These are phyloP conservation scores for Heimioporus punctisporus DNA, from an alignment of 1,284 basidiomycete species.

Conservation along the genomic window DNA sequence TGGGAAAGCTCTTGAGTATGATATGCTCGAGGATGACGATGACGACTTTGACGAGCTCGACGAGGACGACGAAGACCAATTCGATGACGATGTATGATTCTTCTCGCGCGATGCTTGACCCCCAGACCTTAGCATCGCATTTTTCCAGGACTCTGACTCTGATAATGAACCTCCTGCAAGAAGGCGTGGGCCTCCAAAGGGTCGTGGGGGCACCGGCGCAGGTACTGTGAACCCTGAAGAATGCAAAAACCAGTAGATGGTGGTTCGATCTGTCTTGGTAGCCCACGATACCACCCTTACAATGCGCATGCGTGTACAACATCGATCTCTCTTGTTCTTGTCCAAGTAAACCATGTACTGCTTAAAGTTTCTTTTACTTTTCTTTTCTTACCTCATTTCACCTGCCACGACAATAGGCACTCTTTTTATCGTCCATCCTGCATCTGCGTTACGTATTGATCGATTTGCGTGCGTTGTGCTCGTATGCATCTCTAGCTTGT, in stretches of 20 bases:
- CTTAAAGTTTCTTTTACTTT: background rate
- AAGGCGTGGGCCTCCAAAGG: conserved; percentile 59
- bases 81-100: conserved; percentile 51
- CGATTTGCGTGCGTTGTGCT: conserved; percentile 5
- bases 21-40: conserved; percentile 76
- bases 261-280: conserved; percentile 13
- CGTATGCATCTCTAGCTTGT: background rate
- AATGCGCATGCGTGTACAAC: conserved; percentile 12
- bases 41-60: conserved; percentile 66
- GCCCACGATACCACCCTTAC: conserved; percentile 22
- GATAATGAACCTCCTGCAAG: conserved; percentile 60
- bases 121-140: conserved; percentile 21
- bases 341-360: conserved; percentile 17
- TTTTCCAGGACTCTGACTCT: conserved; percentile 43
- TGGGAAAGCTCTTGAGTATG: conserved; percentile 93
- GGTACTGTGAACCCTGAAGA: conserved; percentile 70
- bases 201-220: conserved; percentile 43
- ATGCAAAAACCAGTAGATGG: conserved; percentile 81
- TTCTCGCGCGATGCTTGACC: conserved; percentile 16
- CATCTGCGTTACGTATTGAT: conserved; percentile 8
- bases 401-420: too few species aligned
- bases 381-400: background rate
- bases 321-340: conserved; percentile 8
- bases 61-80: conserved; percentile 62
- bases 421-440: too few species aligned